Conservation (phyloP, 176 grass and related monocot genomes). For the Bolboschoenus planiculmis region DNA sequence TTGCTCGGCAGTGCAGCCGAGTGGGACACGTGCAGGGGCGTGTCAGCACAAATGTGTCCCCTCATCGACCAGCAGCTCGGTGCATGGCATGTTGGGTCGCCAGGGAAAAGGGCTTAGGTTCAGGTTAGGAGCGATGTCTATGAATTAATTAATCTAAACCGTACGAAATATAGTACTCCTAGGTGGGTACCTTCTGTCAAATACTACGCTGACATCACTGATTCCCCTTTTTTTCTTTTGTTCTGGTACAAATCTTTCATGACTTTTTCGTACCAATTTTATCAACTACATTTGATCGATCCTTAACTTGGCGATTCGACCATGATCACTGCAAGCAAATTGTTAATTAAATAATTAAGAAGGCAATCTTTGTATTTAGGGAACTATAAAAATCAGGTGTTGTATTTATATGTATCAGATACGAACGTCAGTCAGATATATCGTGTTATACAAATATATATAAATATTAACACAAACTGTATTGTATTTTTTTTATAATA, state of each 20-base stretch:
- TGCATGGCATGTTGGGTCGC: not conserved
- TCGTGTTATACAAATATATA: too few relatives aligned
- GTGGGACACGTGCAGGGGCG: not conserved
- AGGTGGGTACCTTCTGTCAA: not conserved
- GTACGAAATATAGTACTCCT: not conserved
- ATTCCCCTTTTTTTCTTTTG: not conserved
- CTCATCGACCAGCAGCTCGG: not conserved
- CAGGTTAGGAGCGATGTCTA: not conserved
- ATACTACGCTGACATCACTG: not conserved
- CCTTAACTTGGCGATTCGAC: not conserved
- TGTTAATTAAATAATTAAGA: too few relatives aligned
- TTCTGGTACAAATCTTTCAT: too few relatives aligned
- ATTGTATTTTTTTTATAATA: too few relatives aligned
- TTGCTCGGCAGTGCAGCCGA: not conserved
- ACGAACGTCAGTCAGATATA: too few relatives aligned
- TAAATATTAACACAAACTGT: too few relatives aligned
- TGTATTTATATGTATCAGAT: too few relatives aligned
- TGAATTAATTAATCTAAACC: not conserved
- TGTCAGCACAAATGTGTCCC: conserved; percentile 13
- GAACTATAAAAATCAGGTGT: too few relatives aligned
- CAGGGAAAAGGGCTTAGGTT: not conserved
- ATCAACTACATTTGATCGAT: too few relatives aligned
- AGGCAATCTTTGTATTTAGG: too few relatives aligned
- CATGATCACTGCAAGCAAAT: too few relatives aligned
- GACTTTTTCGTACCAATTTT: too few relatives aligned